Evolutionary conservation across 1,139 yeast genomes (phyloP).

Genomic region (Saccharomyces hybrid): DNA sequence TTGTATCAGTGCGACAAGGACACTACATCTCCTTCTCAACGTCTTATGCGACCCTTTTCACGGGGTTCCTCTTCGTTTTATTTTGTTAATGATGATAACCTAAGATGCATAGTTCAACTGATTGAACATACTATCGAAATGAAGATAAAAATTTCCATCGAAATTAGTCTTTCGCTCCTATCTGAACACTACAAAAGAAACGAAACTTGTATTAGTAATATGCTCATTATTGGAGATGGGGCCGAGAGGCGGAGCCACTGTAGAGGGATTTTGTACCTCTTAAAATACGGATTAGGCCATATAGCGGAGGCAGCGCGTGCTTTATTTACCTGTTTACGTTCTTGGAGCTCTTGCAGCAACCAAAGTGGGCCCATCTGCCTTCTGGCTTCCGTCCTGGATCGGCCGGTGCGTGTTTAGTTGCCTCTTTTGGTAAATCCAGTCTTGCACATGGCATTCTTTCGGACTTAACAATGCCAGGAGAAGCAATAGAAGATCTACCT

Average conservation of each 20-base stretch:
- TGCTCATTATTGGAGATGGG: background rate
- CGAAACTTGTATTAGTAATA: background rate
- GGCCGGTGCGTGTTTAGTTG: background rate
- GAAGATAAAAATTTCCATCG: slow-evolving; percentile 32
- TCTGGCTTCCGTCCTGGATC: background rate
- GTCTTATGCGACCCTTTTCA: background rate
- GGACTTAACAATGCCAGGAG: background rate
- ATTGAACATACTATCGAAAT: slow-evolving; percentile 19
- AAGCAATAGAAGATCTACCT: background rate
- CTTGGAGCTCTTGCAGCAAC: background rate
- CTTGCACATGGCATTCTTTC: slow-evolving; percentile 1
- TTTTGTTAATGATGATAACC: slow-evolving; percentile 23
- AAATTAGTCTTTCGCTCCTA: slow-evolving; percentile 36
- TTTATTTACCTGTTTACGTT: background rate
- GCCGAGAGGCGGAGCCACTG: background rate
- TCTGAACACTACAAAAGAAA: slow-evolving; percentile 24
- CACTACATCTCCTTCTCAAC: background rate
- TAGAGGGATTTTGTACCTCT: background rate
- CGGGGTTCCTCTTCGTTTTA: background rate
- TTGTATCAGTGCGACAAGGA: background rate
- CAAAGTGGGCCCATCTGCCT: background rate
- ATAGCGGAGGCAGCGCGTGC: background rate
- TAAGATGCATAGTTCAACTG: slow-evolving; percentile 35
- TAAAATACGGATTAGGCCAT: background rate
- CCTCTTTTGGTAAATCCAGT: background rate